Evolutionary conservation across 768 basidiomycete genomes (phyloP).

Genomic region (Lanmaoa pseudosensibilis): DNA sequence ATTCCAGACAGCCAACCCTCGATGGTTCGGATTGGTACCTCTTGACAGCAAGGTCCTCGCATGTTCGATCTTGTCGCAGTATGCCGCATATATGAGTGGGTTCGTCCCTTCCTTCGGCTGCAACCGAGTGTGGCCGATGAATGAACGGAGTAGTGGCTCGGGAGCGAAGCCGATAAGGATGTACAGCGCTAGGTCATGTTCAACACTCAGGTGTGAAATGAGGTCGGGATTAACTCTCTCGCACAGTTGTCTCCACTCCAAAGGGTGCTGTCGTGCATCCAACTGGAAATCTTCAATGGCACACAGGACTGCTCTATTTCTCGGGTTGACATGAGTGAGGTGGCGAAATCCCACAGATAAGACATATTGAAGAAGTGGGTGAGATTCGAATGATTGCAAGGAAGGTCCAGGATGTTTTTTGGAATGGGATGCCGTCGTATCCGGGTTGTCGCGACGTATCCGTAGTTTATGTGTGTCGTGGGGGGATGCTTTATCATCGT

Average conservation of each 20-base stretch:
- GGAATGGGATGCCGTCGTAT: too few relatives aligned
- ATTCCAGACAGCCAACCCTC: background rate
- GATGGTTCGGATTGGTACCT: background rate
- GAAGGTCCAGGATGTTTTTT: background rate
- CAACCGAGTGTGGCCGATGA: background rate
- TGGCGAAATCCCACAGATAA: background rate
- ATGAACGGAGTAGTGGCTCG: background rate
- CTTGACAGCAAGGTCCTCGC: background rate
- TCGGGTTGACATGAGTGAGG: background rate
- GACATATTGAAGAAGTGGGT: background rate
- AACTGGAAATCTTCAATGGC: background rate
- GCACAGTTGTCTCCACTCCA: constrained; percentile 3
- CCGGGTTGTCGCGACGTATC: background rate
- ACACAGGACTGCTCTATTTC: background rate
- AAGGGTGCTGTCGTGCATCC: background rate
- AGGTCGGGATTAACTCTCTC: background rate
- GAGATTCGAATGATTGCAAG: background rate
- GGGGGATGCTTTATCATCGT: too few relatives aligned
- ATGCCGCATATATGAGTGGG: constrained; percentile 10
- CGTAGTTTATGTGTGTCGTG: background rate
- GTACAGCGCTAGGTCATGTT: background rate
- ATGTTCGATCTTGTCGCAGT: constrained; percentile 4
- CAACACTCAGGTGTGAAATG: background rate
- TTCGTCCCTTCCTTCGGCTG: constrained; percentile 1
- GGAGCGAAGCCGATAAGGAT: background rate